Evolutionary conservation across 805 yeast species (phyloP).

Genomic region (Kazachstania taianensis): DNA sequence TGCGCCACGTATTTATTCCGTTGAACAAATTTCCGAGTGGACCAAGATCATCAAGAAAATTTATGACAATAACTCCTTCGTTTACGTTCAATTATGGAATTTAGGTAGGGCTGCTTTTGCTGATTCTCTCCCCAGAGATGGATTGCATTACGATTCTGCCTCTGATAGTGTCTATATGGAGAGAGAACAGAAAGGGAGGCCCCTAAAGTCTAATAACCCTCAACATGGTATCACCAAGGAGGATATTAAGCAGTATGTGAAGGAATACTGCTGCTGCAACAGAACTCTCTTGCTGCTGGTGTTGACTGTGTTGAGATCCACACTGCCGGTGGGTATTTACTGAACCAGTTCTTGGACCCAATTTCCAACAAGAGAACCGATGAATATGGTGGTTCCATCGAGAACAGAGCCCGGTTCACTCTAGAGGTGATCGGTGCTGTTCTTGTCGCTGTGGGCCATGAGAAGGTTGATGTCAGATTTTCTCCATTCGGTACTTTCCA

Average conservation of each 20-base stretch:
- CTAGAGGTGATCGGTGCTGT: slow-evolving; percentile 42
- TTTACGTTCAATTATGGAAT: slow-evolving; percentile 43
- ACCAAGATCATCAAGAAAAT: slow-evolving; percentile 36
- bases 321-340: slow-evolving; percentile 55
- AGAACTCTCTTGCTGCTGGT: slow-evolving; percentile 27
- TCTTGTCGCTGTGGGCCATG: slow-evolving; percentile 42
- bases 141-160: slow-evolving; percentile 31
- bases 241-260: slow-evolving; percentile 32
- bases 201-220: slow-evolving; percentile 34
- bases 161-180: slow-evolving; percentile 28
- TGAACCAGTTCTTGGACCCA: slow-evolving; percentile 44
- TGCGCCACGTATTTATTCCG: slow-evolving; percentile 41
- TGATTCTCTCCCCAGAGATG: slow-evolving; percentile 27
- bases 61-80: slow-evolving; percentile 38
- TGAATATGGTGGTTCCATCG: slow-evolving; percentile 44
- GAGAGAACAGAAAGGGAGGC: slow-evolving; percentile 27
- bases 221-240: slow-evolving; percentile 22
- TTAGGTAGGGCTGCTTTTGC: slow-evolving; percentile 36
- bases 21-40: slow-evolving; percentile 41
- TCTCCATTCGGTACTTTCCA: slow-evolving; percentile 36
- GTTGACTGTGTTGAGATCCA: slow-evolving; percentile 58
- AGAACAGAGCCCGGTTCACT: slow-evolving; percentile 36
- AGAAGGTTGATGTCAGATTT: slow-evolving; percentile 36
- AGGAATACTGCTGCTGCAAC: slow-evolving; percentile 38
- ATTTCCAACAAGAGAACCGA: slow-evolving; percentile 37